Evolutionary conservation across 2,329 filamentous ascomycete genomes (phyloP).

Genomic region (Aspergillus costaricaensis): DNA sequence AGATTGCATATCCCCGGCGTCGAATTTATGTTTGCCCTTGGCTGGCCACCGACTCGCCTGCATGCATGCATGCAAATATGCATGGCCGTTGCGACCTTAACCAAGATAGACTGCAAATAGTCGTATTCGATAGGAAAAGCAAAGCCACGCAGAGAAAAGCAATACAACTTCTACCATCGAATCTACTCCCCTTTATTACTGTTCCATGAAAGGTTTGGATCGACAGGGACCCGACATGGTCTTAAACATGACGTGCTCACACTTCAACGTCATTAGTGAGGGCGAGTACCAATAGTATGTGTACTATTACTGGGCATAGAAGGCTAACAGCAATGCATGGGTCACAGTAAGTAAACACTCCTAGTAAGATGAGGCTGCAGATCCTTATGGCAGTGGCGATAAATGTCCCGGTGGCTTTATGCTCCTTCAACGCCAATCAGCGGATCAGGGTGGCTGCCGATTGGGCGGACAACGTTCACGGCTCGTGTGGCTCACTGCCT

Average conservation of each 20-base stretch:
- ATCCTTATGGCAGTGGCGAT: slow-evolving; percentile 12
- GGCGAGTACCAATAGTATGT: neutral
- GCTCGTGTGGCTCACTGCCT: neutral
- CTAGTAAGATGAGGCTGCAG: slow-evolving; percentile 12
- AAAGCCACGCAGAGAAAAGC: neutral
- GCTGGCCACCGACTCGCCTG: neutral
- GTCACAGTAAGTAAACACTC: too few species aligned
- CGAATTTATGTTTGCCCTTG: neutral
- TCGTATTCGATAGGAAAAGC: neutral
- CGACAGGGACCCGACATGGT: neutral
- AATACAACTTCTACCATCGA: neutral
- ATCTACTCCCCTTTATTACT: neutral
- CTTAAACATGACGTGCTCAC: neutral
- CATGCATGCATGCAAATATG: neutral
- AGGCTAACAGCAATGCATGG: neutral
- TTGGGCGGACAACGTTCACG: neutral
- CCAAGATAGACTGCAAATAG: neutral
- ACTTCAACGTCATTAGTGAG: neutral
- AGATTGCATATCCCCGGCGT: neutral
- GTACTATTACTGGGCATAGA: neutral
- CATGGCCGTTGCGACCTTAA: neutral
- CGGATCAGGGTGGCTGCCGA: neutral
- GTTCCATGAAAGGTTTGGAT: neutral
- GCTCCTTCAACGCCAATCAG: neutral
- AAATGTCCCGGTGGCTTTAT: slow-evolving; percentile 5